A percentile compares a stretch with the other conserved stretches of the same genome.
phyloP scores from a whole-genome alignment of 768 basidiomycete species.

The Sporobolomyces phaffii region DNA sequence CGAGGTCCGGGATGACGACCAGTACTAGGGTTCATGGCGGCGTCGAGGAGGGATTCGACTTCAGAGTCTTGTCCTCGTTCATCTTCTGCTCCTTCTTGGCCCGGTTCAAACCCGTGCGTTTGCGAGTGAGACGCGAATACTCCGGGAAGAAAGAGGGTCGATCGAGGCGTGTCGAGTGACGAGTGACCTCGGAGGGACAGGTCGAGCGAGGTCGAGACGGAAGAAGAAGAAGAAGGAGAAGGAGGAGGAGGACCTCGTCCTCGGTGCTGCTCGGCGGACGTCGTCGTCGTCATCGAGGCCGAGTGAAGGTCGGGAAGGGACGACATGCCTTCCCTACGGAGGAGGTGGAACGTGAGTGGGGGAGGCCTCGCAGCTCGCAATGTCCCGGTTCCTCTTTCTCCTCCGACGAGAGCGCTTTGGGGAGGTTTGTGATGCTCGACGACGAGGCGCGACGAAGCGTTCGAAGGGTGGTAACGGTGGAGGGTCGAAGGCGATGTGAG shows the following conservation, averaged over 20 bases:
- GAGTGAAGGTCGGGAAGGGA: constrained; percentile 12
- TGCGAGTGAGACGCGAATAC: too few relatives aligned
- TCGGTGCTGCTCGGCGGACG: too few relatives aligned
- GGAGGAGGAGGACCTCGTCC: too few relatives aligned
- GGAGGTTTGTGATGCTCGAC: too few relatives aligned
- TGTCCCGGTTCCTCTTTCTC: too few relatives aligned
- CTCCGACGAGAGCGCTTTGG: too few relatives aligned
- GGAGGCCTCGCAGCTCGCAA: not conserved
- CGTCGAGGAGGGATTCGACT: constrained; percentile 2
- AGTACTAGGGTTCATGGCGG: not conserved
- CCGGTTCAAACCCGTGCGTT: too few relatives aligned
- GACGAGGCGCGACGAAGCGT: not conserved
- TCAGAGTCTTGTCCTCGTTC: not conserved
- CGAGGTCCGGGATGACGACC: too few relatives aligned
- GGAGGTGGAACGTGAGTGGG: not conserved
- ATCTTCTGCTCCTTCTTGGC: too few relatives aligned
- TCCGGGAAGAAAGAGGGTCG: not conserved
- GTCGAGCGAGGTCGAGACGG: constrained; percentile 1
- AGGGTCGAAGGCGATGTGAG: not conserved
- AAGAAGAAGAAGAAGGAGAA: not conserved
- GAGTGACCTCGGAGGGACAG: not conserved
- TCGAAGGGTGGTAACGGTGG: not conserved
- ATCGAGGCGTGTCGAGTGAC: not conserved
- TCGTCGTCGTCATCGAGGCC: too few relatives aligned
- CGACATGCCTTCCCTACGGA: not conserved